Base-by-base conservation (phyloP, 2,329 filamentous ascomycete genomes). In the Stagonosporopsis tanaceti region DNA sequence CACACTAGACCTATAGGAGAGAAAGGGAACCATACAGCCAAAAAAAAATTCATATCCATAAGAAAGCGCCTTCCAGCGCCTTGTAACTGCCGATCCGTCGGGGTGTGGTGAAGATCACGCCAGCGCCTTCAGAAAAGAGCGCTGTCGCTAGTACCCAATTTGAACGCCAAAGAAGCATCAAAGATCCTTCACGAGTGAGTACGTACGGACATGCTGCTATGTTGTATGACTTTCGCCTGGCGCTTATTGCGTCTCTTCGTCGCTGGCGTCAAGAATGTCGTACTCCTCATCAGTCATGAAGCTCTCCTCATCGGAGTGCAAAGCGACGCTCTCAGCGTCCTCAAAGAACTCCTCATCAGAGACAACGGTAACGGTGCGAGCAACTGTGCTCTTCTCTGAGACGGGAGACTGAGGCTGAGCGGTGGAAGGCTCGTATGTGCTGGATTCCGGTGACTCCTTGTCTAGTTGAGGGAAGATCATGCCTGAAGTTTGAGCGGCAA, bases 211-310 rank as follows among this genome's bases (percentile, higher is more conserved):
- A 6, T n/a, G 27, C n/a, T 47, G 37, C 25, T 17, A 22, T 20
- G 37, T 32, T 30, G 8, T 22, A 38, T 25, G 5, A 47, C n/a
- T 24, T 20, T 14, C 17, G 8, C n/a, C 22, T 22, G 14, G 32
- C 25, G 28, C 47, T 50, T 55, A 69, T 41, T 52, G 56, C 59
- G 68, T 66, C 54, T 98, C 94, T 76, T 96, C 91, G 66, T 98
- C 94, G 57, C 92, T 96, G 40, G 93, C 94, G 79, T 97, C 93
- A 42, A 98, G 87, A 64, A 98, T 93, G 71, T 99, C 95, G 76
- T 98, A 99, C 79, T 99, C 95, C 76, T 98, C 95, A 63, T 99
- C 95, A 0, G 95, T 98, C 82, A 96, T 80, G 82, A 97, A 97
- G 12, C 89, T 91, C 59, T 90, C 87, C 44, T 89, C 88, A n/a